These are phyloP conservation scores for Isatis tinctoria DNA, from an alignment of 345 rosid genomes.

Conservation along the genomic window DNA sequence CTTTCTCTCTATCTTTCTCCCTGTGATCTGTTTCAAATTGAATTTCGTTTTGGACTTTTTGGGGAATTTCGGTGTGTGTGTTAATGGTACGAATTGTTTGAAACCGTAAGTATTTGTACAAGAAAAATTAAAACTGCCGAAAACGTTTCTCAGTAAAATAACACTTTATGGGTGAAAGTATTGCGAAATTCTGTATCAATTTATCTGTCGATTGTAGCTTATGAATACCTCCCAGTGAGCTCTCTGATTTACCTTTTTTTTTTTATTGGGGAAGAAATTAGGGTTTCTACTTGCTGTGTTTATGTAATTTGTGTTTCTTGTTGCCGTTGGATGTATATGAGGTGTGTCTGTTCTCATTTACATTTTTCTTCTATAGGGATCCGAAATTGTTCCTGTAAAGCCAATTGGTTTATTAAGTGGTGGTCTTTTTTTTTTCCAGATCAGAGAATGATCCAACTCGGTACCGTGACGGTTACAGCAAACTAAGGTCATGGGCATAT, in stretches of 20 bases:
- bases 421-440: constrained; percentile 32
- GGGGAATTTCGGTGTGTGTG: not conserved
- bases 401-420: not conserved
- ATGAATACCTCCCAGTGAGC: not conserved
- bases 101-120: not conserved
- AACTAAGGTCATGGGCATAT: constrained; percentile 81
- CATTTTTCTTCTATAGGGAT: not conserved
- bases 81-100: not conserved
- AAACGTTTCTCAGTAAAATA: not conserved
- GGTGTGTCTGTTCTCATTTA: not conserved
- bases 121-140: not conserved
- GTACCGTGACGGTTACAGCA: constrained; percentile 72
- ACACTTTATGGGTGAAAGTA: not conserved
- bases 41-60: not conserved
- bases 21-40: not conserved
- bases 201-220: not conserved
- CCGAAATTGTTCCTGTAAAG: not conserved
- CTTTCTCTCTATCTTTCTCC: no score
- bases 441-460: constrained; percentile 59
- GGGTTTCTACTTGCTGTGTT: constrained; percentile 8
- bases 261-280: constrained; percentile 18
- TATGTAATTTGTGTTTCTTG: no score
- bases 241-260: not conserved
- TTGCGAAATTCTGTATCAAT: not conserved
- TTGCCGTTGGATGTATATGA: no score